Percentiles rank a stretch among this genome's conserved stretches.
phyloP scores from a whole-genome alignment of 1,284 basidiomycete species.

The Ceratobasidium sp. region DNA sequence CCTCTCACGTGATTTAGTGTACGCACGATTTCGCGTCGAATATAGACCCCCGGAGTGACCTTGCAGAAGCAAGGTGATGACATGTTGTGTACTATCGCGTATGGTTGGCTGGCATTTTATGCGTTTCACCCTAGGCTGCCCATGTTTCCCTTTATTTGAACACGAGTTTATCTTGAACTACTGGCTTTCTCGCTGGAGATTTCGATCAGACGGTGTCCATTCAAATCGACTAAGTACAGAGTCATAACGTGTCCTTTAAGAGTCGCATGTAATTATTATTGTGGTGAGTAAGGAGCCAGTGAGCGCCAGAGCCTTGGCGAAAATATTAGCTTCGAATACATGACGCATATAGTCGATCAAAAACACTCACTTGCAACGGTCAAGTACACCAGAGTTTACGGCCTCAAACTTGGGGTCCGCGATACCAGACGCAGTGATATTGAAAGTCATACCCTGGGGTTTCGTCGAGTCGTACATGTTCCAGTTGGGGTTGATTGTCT shows the following conservation, averaged over 20 bases:
- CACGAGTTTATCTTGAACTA: constrained; percentile 28
- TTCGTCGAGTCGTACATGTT: constrained; percentile 10
- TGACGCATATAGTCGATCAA: background rate
- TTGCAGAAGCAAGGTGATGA: too few relatives aligned
- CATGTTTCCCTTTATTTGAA: constrained; percentile 38
- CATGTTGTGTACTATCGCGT: constrained; percentile 43
- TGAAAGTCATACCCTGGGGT: constrained; percentile 19
- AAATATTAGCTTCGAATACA: background rate
- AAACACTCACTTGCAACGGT: constrained; percentile 31
- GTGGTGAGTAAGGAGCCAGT: constrained; percentile 22
- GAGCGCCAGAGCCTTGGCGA: constrained; percentile 19
- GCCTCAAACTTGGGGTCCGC: constrained; percentile 27
- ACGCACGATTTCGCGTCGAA: too few relatives aligned
- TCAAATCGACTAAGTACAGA: background rate
- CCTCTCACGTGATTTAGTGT: too few relatives aligned
- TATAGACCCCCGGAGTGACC: too few relatives aligned
- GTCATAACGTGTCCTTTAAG: background rate
- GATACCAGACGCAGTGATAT: constrained; percentile 12
- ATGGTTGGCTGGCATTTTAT: constrained; percentile 39
- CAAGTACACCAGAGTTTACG: constrained; percentile 1
- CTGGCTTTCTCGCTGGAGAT: background rate
- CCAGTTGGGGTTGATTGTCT: constrained; percentile 31
- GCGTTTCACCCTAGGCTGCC: constrained; percentile 30
- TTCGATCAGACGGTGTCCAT: background rate
- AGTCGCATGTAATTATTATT: background rate